Evolutionary conservation across 2,329 filamentous ascomycete species (phyloP), one percentile per base, ranked within the genome.

Genomic region (Colletotrichum tabaci): DNA sequence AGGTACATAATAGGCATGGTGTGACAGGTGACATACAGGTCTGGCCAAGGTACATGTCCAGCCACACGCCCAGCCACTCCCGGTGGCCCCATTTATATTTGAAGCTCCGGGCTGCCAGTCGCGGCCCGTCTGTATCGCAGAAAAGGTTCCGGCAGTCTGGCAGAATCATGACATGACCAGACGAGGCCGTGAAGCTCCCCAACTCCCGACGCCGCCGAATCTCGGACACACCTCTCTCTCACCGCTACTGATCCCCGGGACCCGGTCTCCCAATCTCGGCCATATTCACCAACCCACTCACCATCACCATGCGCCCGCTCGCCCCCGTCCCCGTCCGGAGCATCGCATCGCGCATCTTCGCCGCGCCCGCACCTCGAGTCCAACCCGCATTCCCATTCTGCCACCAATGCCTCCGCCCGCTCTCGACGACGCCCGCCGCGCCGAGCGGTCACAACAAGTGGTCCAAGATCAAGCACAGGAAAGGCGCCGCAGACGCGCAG

Each of bases 401-500:
- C 75, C 82, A 80, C 49, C 82, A 81, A 81, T 89, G 86, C 74
- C 79, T 83, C 68, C 87, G 88, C 65, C 77, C 80, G 46, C 86
- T 92, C 71, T 80, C 80, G 66, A 84, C 84, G 18, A 86, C 84
- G 18, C 74, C 85, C 10, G 69, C 77, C 9, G 78, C 82, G 16
- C 82, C 83, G 72, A 91, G 92, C 30, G 95, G 95, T 16, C 95
- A 98, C 83, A 98, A 92, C 82, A 93, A 95, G 80, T 99, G 96
- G 96, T 95, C 94, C 69, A 97, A 96, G 78, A 98, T 98, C 83
- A 94, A 92, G 79, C 96, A 98, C 82, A 94, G 96, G 81, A 99
- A 99, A 82, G 95, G 92, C 62, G 94, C 92, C 73, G 93, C 92
- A 69, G 96, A 99, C 81, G 88, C 88, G 71, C 91, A 92, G 76